phyloP scores from a whole-genome alignment of 805 yeast genomes.

The Dipodascopsis uninucleata region DNA sequence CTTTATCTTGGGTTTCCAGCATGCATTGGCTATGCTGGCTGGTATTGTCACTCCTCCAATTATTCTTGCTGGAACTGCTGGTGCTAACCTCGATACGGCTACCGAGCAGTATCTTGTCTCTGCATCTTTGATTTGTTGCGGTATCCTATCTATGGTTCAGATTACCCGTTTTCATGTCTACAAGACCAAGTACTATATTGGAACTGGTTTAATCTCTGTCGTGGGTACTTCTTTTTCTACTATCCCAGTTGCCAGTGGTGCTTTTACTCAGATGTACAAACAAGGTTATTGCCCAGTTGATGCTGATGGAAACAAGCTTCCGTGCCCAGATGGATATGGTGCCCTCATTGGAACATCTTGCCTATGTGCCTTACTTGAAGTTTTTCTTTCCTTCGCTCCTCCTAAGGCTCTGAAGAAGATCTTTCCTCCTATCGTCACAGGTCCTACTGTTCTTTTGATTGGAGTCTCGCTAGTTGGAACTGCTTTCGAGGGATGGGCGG shows the following conservation, averaged over 20 bases:
- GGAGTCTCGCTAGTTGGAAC: constrained; percentile 66
- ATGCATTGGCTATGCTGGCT: constrained; percentile 84
- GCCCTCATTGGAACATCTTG: constrained; percentile 78
- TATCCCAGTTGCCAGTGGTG: constrained; percentile 69
- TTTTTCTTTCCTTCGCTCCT: constrained; percentile 72
- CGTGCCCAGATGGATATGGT: constrained; percentile 92
- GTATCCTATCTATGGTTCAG: constrained; percentile 66
- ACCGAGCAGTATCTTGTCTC: constrained; percentile 64
- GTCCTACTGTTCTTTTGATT: constrained; percentile 84
- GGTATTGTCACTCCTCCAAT: constrained; percentile 85
- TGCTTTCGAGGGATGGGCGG: constrained; percentile 83
- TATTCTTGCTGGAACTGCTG: constrained; percentile 59
- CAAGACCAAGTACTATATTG: constrained; percentile 70
- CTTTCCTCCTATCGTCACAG: constrained; percentile 89
- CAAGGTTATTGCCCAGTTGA: constrained; percentile 63
- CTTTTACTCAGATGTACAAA: constrained; percentile 75
- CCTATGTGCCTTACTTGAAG: constrained; percentile 71
- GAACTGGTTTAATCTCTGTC: constrained; percentile 85
- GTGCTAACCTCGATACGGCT: constrained; percentile 45
- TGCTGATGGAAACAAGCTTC: constrained; percentile 59
- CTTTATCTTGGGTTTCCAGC: constrained; percentile 77
- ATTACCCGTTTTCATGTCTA: constrained; percentile 76
- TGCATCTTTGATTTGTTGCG: constrained; percentile 66
- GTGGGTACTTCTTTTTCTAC: constrained; percentile 92
- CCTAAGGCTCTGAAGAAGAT: constrained; percentile 62